Percentiles rank a stretch among this genome's conserved stretches.
Conservation (phyloP, 1,139 yeast species). For the Pichia sp. region DNA sequence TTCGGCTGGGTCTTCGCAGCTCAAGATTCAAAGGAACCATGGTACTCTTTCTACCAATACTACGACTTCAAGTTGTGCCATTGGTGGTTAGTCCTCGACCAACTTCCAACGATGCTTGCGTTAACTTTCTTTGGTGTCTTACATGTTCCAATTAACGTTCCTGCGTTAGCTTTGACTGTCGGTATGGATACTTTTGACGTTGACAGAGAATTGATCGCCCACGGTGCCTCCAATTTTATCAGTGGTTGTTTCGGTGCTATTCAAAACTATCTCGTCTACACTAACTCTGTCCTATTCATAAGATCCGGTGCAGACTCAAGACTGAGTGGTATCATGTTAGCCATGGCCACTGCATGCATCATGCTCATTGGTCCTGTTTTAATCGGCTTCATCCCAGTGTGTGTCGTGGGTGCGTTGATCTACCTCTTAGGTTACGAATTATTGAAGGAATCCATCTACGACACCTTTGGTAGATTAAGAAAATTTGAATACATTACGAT, state of each 20-base stretch:
- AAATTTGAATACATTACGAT: slow-evolving; percentile 83
- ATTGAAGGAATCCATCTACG: slow-evolving; percentile 79
- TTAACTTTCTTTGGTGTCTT: slow-evolving; percentile 91
- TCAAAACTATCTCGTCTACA: slow-evolving; percentile 91
- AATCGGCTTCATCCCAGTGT: slow-evolving; percentile 92
- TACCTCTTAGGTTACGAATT: slow-evolving; percentile 89
- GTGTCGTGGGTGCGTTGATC: slow-evolving; percentile 92
- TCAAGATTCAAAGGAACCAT: slow-evolving; percentile 68
- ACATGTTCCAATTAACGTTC: slow-evolving; percentile 97
- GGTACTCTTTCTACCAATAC: slow-evolving; percentile 81
- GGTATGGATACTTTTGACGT: slow-evolving; percentile 88
- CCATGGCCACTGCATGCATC: slow-evolving; percentile 73
- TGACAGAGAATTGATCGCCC: slow-evolving; percentile 91
- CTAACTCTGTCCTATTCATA: slow-evolving; percentile 87
- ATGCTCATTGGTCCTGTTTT: slow-evolving; percentile 90
- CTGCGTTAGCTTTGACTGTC: slow-evolving; percentile 90
- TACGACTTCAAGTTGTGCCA: slow-evolving; percentile 71
- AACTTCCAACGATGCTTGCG: slow-evolving; percentile 93
- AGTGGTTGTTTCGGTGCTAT: slow-evolving; percentile 87
- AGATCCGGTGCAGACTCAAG: slow-evolving; percentile 94
- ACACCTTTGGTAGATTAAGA: slow-evolving; percentile 76
- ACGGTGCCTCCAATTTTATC: slow-evolving; percentile 86
- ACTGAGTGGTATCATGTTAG: slow-evolving; percentile 83
- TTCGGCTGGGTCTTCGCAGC: slow-evolving; percentile 81
- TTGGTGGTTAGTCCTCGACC: slow-evolving; percentile 66